Evolutionary conservation across 192 early-diverging fungal genomes (phyloP).

Genomic region (Linnemannia exigua): DNA sequence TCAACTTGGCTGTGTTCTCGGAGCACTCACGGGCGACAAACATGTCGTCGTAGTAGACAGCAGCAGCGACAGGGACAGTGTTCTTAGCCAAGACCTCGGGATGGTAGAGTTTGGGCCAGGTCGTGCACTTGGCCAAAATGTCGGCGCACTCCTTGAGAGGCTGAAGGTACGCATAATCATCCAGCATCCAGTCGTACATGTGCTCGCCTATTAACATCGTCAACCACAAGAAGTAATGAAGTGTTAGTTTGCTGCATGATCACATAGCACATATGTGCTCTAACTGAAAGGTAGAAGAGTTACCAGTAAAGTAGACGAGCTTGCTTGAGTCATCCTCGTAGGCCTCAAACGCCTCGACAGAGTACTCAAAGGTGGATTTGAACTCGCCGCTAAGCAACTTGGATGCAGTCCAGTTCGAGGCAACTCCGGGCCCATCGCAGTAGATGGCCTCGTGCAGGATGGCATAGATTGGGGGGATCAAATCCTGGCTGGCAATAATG

Average conservation of each 20-base stretch:
- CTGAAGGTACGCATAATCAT: constrained; percentile 74
- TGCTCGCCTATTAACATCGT: constrained; percentile 61
- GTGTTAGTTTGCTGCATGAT: constrained; percentile 55
- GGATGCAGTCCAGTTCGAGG: constrained; percentile 75
- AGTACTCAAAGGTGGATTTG: constrained; percentile 55
- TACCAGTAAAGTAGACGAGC: constrained; percentile 73
- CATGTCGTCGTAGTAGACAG: constrained; percentile 81
- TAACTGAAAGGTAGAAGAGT: background rate
- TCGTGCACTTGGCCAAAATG: constrained; percentile 66
- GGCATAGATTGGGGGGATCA: constrained; percentile 68
- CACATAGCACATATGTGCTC: background rate
- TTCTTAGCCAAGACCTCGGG: constrained; percentile 60
- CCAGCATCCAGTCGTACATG: constrained; percentile 81
- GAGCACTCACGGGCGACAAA: constrained; percentile 74
- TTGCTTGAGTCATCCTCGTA: constrained; percentile 61
- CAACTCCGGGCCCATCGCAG: constrained; percentile 65
- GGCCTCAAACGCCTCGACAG: constrained; percentile 57
- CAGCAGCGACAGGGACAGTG: constrained; percentile 70
- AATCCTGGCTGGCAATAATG: constrained; percentile 34
- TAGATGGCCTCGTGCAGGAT: constrained; percentile 79
- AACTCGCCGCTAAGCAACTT: constrained; percentile 62
- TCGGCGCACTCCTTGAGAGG: constrained; percentile 70
- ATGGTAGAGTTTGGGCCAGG: constrained; percentile 73
- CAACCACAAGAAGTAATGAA: background rate
- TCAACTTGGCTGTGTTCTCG: constrained; percentile 66